These are phyloP conservation scores for Aegilops sharonensis DNA, from an alignment of 176 grass and related monocot species.

Conservation along the genomic window DNA sequence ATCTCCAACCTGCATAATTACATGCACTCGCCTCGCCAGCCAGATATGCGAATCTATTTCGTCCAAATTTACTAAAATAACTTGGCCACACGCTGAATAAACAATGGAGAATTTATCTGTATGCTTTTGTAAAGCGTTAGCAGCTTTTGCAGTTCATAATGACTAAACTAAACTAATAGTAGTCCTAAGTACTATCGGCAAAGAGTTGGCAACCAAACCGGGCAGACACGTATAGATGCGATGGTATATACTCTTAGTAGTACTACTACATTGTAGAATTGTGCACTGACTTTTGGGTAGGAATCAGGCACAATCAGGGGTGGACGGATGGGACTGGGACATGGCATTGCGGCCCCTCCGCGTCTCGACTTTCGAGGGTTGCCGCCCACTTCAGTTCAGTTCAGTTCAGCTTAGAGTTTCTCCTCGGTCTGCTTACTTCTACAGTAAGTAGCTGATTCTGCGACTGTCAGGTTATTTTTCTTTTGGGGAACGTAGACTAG, in stretches of 20 bases:
- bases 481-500: no score
- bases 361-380: slow-evolving; percentile 28
- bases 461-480: background rate
- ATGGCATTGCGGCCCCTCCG: background rate
- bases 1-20: background rate
- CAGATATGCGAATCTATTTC: background rate
- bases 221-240: no score
- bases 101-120: background rate
- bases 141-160: background rate
- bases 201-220: no score
- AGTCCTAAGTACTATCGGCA: no score
- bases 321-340: background rate
- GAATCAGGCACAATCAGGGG: background rate
- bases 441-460: background rate
- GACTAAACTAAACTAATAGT: background rate
- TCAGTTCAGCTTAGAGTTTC: background rate
- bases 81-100: background rate
- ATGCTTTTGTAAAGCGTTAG: background rate
- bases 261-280: no score
- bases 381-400: slow-evolving; percentile 21
- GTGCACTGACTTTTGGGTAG: slow-evolving; percentile 1
- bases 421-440: slow-evolving; percentile 24
- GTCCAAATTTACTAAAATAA: background rate
- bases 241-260: no score
- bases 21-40: background rate